Evolutionary conservation across 768 basidiomycete species (phyloP).

Genomic region (Dacryopinax spathularia): DNA sequence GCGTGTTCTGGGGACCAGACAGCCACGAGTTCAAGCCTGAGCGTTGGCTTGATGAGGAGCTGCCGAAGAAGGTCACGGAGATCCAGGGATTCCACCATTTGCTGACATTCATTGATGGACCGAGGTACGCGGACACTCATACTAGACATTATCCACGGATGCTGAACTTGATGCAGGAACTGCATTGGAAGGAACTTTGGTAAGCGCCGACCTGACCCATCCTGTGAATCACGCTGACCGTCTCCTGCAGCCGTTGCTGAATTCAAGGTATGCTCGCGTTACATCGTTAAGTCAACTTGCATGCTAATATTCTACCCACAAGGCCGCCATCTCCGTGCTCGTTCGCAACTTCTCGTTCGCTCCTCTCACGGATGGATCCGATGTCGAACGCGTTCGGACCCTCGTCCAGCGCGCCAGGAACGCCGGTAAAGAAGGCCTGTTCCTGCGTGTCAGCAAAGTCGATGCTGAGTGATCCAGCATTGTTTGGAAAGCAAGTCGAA

Average conservation of each 20-base stretch:
- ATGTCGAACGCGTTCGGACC: background rate
- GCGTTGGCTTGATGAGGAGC: conserved; percentile 38
- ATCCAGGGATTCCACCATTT: background rate
- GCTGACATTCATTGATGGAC: background rate
- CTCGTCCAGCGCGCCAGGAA: background rate
- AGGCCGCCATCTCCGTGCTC: conserved; percentile 35
- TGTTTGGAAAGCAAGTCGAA: no score
- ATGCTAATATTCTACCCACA: background rate
- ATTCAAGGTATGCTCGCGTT: conserved; percentile 21
- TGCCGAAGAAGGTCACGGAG: background rate
- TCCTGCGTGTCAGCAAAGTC: background rate
- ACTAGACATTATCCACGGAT: background rate
- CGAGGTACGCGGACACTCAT: background rate
- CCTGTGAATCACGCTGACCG: background rate
- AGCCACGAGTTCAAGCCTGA: conserved; percentile 43
- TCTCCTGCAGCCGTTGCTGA: conserved; percentile 43
- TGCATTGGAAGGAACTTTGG: conserved; percentile 21
- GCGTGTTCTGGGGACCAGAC: conserved; percentile 44
- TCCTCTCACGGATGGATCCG: conserved; percentile 21
- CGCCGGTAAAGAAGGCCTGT: background rate
- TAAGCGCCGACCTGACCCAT: background rate
- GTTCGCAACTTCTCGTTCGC: conserved; percentile 42
- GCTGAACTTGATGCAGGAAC: background rate
- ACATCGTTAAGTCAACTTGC: background rate
- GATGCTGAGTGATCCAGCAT: background rate